Base-by-base conservation (phyloP, 345 rosid genomes). In the Populus tremula region DNA sequence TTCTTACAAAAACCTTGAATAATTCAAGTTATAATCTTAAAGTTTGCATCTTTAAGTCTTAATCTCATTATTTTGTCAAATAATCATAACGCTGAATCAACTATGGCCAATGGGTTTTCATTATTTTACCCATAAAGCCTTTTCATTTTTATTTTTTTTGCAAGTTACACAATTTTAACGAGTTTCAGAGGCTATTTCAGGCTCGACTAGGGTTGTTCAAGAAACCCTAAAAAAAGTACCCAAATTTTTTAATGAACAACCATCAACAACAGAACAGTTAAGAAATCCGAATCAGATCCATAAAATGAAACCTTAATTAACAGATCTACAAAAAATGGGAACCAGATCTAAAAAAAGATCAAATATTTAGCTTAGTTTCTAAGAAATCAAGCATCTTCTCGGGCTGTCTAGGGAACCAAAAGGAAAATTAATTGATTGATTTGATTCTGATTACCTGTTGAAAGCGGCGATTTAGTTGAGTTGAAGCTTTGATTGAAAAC, bases 291-390 rank as follows among this genome's bases (percentile, higher is more conserved):
- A 63, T 27, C 49, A 38, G 13, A 12, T 17, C 5, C 18, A 10
- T 12, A 16, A 53, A 56, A 41, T 4, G 33, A 29, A 69, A 67
- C 1, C 71, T 29, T 47, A 43, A 59, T 8, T 2, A 68, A 23
- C 74, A 74, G 82, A 79, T 79, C 82, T 68, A 45, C 10, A 5
- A 11, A 13, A 33, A n/a, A 68, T 11, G 21, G n/a, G 35, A 74
- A 2, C 74, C 74, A 79, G 78, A 79, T 79, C 82, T 79, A 69
- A 68, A 21, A 72, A 11, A 7, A 5, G 1, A 35, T 0, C 9
- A 47, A 61, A 62, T 56, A 2, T 56, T 41, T 39, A 18, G 74
- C 64, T 11, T 12, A n/a, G 6, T 31, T 25, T 5, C n/a, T 11
- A 65, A 21, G 13, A 72, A 39, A 73, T 12, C 41, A 36, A 2